These are phyloP conservation scores for Dendrobium catenatum DNA, from an alignment of 106 monocot genomes.

Conservation along the genomic window DNA sequence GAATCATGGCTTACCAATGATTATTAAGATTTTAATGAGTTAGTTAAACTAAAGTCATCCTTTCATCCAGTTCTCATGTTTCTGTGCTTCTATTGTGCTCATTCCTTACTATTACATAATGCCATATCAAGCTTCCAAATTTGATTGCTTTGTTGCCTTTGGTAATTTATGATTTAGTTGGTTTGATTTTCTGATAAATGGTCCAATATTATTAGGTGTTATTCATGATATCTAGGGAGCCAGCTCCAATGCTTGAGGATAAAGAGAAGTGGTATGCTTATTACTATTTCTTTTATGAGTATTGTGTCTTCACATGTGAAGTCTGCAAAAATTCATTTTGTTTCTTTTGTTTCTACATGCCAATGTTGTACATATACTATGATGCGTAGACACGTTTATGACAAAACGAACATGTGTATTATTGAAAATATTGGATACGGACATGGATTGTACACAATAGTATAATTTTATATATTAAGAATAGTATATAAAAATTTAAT, in stretches of 20 bases:
- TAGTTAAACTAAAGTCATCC: not conserved
- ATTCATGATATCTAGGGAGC: constrained; percentile 99
- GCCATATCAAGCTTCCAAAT: not conserved
- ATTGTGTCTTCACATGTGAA: not conserved
- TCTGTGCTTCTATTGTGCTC: not conserved
- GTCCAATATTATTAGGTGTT: constrained; percentile 48
- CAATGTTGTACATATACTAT: not conserved
- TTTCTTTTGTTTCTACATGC: constrained; percentile 1
- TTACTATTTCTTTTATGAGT: constrained; percentile 1
- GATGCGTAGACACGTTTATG: no score
- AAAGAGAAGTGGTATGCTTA: constrained; percentile 89
- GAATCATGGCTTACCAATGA: not conserved
- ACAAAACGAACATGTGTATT: no score
- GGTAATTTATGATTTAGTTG: not conserved
- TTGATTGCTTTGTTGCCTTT: not conserved
- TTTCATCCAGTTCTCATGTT: not conserved
- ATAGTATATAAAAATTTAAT: no score
- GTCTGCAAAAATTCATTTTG: not conserved
- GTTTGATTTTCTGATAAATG: not conserved
- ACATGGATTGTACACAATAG: no score
- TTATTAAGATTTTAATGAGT: not conserved
- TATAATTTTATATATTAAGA: no score
- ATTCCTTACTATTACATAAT: not conserved
- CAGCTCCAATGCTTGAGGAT: constrained; percentile 99
- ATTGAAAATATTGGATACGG: no score